Conservation (phyloP, 2,329 filamentous ascomycete genomes). For the Alternaria ethzedia region DNA sequence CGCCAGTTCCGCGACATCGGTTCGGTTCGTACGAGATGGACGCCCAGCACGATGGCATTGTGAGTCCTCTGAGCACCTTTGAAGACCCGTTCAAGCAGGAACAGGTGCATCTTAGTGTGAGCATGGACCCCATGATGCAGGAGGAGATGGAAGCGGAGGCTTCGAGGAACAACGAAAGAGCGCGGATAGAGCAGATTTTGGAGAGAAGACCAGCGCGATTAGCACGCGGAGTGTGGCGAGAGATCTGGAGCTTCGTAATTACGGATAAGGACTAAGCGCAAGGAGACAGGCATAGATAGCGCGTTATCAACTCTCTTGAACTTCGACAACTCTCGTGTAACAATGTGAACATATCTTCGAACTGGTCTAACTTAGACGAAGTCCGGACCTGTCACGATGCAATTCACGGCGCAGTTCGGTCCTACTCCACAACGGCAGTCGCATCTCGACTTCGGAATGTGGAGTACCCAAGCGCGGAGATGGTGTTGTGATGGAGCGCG, state of each 20-base stretch:
- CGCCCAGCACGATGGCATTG: slow-evolving; percentile 1
- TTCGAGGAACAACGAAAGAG: slow-evolving; percentile 16
- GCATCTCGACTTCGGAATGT: neutral
- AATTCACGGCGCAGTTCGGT: neutral
- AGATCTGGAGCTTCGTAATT: slow-evolving; percentile 32
- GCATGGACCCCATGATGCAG: slow-evolving; percentile 12
- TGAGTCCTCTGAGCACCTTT: neutral
- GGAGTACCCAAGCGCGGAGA: neutral
- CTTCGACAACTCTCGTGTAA: no score
- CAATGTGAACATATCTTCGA: neutral
- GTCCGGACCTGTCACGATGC: neutral
- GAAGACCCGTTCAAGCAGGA: slow-evolving; percentile 5
- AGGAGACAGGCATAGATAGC: neutral
- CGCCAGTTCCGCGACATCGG: neutral
- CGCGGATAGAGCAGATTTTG: slow-evolving; percentile 17
- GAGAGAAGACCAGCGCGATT: slow-evolving; percentile 18
- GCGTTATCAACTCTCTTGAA: neutral
- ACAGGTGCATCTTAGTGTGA: neutral
- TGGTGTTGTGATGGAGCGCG: slow-evolving; percentile 4
- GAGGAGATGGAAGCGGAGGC: slow-evolving; percentile 20
- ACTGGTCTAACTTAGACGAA: neutral
- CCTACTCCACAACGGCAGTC: neutral
- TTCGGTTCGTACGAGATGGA: slow-evolving; percentile 17
- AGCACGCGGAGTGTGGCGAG: slow-evolving; percentile 20
- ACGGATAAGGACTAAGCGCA: slow-evolving; percentile 16